These are phyloP conservation scores for Fennellomyces sp. DNA, from an alignment of 371 early-diverging fungal genomes.

Conservation along the genomic window DNA sequence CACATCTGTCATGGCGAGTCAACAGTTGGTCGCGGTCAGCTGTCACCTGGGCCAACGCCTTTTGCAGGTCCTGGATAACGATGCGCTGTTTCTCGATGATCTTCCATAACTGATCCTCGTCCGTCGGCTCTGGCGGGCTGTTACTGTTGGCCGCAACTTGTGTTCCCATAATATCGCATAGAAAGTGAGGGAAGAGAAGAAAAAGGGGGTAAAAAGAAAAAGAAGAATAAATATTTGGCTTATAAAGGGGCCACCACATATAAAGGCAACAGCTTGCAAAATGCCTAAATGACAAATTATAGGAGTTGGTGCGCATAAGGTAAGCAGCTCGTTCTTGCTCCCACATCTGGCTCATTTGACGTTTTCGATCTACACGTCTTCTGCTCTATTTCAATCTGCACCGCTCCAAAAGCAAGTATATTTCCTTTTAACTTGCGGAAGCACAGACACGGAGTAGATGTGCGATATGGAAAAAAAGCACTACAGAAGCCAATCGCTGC, in stretches of 20 bases:
- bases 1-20: conserved; percentile 12
- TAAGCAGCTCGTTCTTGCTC: not conserved
- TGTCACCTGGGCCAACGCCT: conserved; percentile 38
- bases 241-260: no score
- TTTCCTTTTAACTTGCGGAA: not conserved
- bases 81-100: conserved; percentile 81
- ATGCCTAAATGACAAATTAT: not conserved
- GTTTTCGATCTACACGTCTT: not conserved
- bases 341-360: not conserved
- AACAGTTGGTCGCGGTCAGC: conserved; percentile 49
- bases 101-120: conserved; percentile 85
- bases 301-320: not conserved
- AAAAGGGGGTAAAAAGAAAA: not conserved
- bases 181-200: conserved; percentile 6
- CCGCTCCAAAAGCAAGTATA: not conserved
- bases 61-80: conserved; percentile 71
- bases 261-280: no score
- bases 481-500: not conserved
- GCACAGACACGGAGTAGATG: not conserved
- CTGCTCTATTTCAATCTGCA: not conserved
- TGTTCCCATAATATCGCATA: conserved; percentile 11
- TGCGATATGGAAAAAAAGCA: not conserved
- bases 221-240: not conserved
- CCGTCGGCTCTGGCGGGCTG: conserved; percentile 16
- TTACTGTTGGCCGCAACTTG: not conserved